These are phyloP conservation scores for Rhodotorula sp. DNA, from an alignment of 1,284 basidiomycete species.

Conservation along the genomic window DNA sequence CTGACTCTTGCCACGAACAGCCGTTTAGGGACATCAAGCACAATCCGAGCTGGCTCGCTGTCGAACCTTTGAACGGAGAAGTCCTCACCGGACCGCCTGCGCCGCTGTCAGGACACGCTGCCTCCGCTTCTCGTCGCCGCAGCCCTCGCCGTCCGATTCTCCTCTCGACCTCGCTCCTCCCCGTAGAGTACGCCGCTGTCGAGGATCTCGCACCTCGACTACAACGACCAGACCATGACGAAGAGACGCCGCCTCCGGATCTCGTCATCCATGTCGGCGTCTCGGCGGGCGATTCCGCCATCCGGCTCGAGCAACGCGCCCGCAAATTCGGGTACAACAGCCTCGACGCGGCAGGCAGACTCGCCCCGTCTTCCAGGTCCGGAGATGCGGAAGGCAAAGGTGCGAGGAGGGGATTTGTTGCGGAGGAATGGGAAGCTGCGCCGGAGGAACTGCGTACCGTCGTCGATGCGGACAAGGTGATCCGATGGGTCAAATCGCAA, in stretches of 20 bases:
- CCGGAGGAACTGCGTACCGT: slow-evolving; percentile 11
- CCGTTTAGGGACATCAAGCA: slow-evolving; percentile 10
- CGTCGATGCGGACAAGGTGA: slow-evolving; percentile 3
- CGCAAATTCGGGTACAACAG: slow-evolving; percentile 25
- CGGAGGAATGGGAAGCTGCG: neutral
- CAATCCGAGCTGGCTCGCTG: slow-evolving; percentile 27
- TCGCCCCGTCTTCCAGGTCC: neutral
- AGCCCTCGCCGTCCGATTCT: slow-evolving; percentile 6
- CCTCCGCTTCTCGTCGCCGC: neutral
- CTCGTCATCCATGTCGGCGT: slow-evolving; percentile 33
- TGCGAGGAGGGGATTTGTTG: slow-evolving; percentile 9
- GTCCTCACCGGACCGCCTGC: neutral
- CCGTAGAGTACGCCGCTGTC: slow-evolving; percentile 19
- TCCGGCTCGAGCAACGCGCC: slow-evolving; percentile 21
- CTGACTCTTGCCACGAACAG: neutral
- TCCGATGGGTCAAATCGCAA: neutral
- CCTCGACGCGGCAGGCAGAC: slow-evolving; percentile 10
- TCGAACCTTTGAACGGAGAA: slow-evolving; percentile 4
- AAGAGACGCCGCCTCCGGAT: neutral
- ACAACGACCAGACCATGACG: neutral
- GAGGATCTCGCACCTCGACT: neutral
- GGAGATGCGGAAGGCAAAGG: neutral
- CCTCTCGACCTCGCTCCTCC: slow-evolving; percentile 13
- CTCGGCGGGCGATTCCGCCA: neutral
- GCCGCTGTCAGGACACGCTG: too few species aligned